These are phyloP conservation scores for Agrocybe chaxingu DNA, from an alignment of 768 basidiomycete genomes.

Conservation along the genomic window DNA sequence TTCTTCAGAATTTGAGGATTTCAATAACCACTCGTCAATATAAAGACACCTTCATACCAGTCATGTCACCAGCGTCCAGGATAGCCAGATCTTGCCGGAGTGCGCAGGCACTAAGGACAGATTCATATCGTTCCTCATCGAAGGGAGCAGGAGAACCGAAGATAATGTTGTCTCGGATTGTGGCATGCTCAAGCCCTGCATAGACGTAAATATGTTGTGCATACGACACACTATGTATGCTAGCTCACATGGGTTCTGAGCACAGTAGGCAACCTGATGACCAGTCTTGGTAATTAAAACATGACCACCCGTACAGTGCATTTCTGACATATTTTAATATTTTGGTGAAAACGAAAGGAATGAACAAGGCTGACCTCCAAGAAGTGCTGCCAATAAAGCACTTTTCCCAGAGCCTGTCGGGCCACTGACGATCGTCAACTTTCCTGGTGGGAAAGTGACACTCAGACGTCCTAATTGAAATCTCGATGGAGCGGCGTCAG, in stretches of 20 bases:
- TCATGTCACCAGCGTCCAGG: slow-evolving; percentile 75
- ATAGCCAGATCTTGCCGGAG: slow-evolving; percentile 68
- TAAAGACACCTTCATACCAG: slow-evolving; percentile 38
- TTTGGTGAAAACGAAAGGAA: slow-evolving; percentile 1
- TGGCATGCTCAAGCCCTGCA: slow-evolving; percentile 74
- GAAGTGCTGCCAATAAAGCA: slow-evolving; percentile 55
- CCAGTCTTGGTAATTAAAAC: slow-evolving; percentile 54
- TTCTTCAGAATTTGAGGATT: slow-evolving; percentile 30
- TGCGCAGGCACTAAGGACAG: slow-evolving; percentile 73
- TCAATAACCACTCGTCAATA: not conserved
- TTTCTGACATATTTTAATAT: slow-evolving; percentile 37
- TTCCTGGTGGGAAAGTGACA: slow-evolving; percentile 54
- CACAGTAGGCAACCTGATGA: slow-evolving; percentile 67
- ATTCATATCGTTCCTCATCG: slow-evolving; percentile 60
- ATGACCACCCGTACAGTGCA: slow-evolving; percentile 51
- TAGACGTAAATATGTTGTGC: not conserved
- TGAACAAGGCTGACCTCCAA: slow-evolving; percentile 50
- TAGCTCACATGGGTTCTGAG: slow-evolving; percentile 57
- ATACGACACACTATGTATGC: not conserved
- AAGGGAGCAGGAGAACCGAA: slow-evolving; percentile 63
- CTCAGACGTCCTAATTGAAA: slow-evolving; percentile 60
- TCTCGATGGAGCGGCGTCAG: slow-evolving; percentile 24
- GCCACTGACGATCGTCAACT: slow-evolving; percentile 60
- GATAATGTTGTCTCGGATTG: slow-evolving; percentile 78
- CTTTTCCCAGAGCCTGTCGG: slow-evolving; percentile 70